These are phyloP conservation scores for Mucor plumbeus DNA, from an alignment of 371 early-diverging fungal genomes.

Conservation along the genomic window DNA sequence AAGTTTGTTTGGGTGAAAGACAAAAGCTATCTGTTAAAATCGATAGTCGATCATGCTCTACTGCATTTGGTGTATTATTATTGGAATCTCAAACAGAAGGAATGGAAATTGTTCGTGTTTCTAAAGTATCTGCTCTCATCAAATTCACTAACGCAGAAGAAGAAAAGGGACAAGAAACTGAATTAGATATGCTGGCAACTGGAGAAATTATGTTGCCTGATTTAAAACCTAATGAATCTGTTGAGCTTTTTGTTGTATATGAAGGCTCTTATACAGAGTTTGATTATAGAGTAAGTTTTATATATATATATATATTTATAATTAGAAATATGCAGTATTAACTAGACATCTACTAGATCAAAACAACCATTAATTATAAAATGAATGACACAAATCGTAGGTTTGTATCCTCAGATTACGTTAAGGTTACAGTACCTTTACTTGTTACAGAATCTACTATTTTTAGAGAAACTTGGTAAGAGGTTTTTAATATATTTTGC, in stretches of 20 bases:
- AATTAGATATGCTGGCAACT: conserved; percentile 53
- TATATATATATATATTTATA: background rate
- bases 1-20: conserved; percentile 52
- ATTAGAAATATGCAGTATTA: background rate
- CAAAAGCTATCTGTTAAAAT: conserved; percentile 49
- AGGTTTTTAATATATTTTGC: background rate
- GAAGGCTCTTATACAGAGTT: conserved; percentile 53
- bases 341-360: conserved; percentile 38
- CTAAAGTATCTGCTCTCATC: conserved; percentile 15
- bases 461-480: conserved; percentile 64
- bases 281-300: conserved; percentile 58
- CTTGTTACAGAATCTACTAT: conserved; percentile 60
- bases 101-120: conserved; percentile 29
- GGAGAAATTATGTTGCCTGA: conserved; percentile 61
- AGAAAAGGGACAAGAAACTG: conserved; percentile 15
- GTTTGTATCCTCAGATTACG: conserved; percentile 57
- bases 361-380: conserved; percentile 54
- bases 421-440: conserved; percentile 64
- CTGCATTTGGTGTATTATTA: conserved; percentile 28
- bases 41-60: conserved; percentile 26
- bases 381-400: conserved; percentile 46
- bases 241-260: conserved; percentile 61
- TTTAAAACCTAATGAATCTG: conserved; percentile 49
- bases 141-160: background rate
- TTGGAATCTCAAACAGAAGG: conserved; percentile 54